Evolutionary conservation across 2,329 filamentous ascomycete genomes (phyloP), one percentile per base, ranked within the genome.

Genomic region (Beauveria bassiana): DNA sequence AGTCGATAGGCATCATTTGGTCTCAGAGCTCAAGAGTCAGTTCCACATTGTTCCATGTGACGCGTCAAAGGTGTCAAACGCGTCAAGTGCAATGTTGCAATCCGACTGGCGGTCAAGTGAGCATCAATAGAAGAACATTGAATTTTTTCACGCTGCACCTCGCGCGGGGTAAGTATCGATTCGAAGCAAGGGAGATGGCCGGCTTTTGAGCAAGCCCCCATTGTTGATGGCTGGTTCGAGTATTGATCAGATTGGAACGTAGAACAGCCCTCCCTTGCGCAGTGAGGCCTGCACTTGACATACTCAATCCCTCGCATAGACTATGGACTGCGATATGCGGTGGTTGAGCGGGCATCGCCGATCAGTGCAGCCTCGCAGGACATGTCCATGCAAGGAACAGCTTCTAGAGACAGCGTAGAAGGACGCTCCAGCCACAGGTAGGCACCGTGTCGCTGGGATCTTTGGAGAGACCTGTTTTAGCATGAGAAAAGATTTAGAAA

Each of bases 331-430:
- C 9, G 12, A 53, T 53, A 5, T 14, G 24, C n/a, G 20, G 26
- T 20, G 54, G 24, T 45, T 54, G 22, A 54, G 20, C 18, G 12
- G 5, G 20, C 45, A 42, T 22, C 40, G 22, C 40, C 52, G 24
- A 45, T 31, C n/a, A 8, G 22, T 52, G 20, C 49, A 49, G 57
- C 57, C 40, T 60, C 57, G n/a, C 31, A 46, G 12, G 47, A n/a
- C 24, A 50, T 6, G 26, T 47, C 22, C 28, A 34, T 56, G 22
- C 50, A 34, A 43, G 22, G 9, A 45, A 61, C 26, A 16, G 22
- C 59, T 61, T 61, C 59, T 43, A 56, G 59, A 61, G 51, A 28
- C 26, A 34, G n/a, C 26, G 28, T 61, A 22, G 59, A 61, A 61
- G 59, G 51, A 51, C 47, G 38, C 47, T 45, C 14, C 8, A 45